Base-by-base conservation (phyloP, 2,329 filamentous ascomycete species). In the Colletotrichum sp. region DNA sequence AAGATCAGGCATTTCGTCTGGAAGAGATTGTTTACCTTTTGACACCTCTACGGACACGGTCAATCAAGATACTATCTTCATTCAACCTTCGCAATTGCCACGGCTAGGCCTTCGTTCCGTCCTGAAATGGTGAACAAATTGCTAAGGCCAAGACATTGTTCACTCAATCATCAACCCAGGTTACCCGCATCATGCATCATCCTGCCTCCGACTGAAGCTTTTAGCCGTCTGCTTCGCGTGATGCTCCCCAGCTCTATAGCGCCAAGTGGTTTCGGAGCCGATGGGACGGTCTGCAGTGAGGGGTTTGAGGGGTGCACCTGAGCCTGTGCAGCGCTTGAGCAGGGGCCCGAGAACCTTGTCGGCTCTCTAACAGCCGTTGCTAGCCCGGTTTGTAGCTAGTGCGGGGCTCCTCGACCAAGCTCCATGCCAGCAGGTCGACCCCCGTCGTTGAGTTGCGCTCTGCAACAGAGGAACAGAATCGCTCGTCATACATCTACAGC, bases 331-430 rank as follows among this genome's bases (percentile, higher is more conserved):
- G 52, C 72, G 63, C 68, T 55, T 30, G n/a, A 38, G 55, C 63
- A 69, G 28, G 67, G 34, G 28, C 58, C 32, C n/a, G 65, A 69
- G 74, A 76, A 76, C 74, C 74, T 69, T 74, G 70, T 65, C 26
- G 73, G 70, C 70, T 30, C 69, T 64, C 61, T 38, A 48, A 69
- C 74, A 73, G 64, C 74, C 65, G 48, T 55, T 32, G 58, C 74
- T 66, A 74, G 58, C 74, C 70, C 38, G 34, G 38, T 64, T 73
- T n/a, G 60, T 74, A 76, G 74, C 74, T 76, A 76, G 74, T 76
- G 74, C 74, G 74, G 70, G 74, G 74, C 74, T 76, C 57, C 43
- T 61, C 71, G 67, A 65, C 70, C 64, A 28, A 74, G 70, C 74
- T 76, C 58, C 70, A 76, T 73, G 43, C 74, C 64, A 75, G 69